phyloP scores from a whole-genome alignment of 805 yeast genomes.

The Lipomyces oligophaga region DNA sequence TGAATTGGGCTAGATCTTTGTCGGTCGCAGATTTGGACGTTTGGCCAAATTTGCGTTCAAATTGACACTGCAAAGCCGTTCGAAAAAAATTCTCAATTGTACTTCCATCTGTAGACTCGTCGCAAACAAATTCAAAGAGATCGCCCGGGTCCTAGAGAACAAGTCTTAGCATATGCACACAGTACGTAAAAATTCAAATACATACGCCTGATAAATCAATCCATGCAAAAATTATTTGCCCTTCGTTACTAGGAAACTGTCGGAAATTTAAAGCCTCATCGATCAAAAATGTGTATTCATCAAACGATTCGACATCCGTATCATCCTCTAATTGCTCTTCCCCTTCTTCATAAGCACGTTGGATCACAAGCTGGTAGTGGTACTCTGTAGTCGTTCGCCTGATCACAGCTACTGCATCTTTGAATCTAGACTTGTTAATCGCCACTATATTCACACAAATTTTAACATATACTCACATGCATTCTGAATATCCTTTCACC shows the following conservation, averaged over 20 bases:
- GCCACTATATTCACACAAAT: not conserved
- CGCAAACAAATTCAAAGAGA: slow-evolving; percentile 72
- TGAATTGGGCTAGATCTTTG: slow-evolving; percentile 55
- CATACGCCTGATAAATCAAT: slow-evolving; percentile 63
- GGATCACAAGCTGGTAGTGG: slow-evolving; percentile 66
- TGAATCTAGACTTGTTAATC: slow-evolving; percentile 52
- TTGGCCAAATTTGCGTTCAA: slow-evolving; percentile 65
- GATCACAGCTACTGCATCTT: slow-evolving; percentile 72
- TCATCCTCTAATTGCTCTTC: slow-evolving; percentile 50
- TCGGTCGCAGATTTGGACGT: slow-evolving; percentile 40
- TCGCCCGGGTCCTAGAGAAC: slow-evolving; percentile 62
- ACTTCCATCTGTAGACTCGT: slow-evolving; percentile 45
- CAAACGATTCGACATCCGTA: slow-evolving; percentile 43
- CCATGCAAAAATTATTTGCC: slow-evolving; percentile 68
- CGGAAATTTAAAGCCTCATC: slow-evolving; percentile 57
- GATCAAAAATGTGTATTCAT: slow-evolving; percentile 70
- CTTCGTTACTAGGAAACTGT: slow-evolving; percentile 50
- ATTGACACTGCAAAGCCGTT: slow-evolving; percentile 63
- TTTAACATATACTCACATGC: slow-evolving; percentile 37
- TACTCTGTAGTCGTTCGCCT: slow-evolving; percentile 63
- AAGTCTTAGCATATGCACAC: not conserved
- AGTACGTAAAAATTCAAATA: not conserved
- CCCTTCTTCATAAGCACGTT: slow-evolving; percentile 65
- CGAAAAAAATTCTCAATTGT: slow-evolving; percentile 61
- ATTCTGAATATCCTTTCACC: slow-evolving; percentile 81